These are phyloP conservation scores for Aspergillus wentii DNA, from an alignment of 495 filamentous ascomycete genomes.

Conservation along the genomic window DNA sequence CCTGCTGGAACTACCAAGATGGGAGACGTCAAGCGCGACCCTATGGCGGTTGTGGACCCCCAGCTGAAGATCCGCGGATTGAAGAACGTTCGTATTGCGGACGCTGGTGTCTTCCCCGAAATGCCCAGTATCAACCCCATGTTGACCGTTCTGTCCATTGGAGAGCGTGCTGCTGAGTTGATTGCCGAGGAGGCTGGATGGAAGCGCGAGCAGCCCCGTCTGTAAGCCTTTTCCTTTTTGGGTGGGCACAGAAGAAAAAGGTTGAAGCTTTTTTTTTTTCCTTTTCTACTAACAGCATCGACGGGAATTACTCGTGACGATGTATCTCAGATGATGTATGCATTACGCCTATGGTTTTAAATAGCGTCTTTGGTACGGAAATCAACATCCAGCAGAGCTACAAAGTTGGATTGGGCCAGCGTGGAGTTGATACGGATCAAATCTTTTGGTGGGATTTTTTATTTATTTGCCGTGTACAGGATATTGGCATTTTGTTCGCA, in stretches of 20 bases:
- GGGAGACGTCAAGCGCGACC: slow-evolving; percentile 61
- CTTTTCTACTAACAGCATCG: too few species aligned
- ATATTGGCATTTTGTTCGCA: too few species aligned
- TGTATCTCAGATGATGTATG: too few species aligned
- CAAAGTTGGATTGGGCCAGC: too few species aligned
- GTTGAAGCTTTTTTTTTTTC: too few species aligned
- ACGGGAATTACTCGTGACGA: too few species aligned
- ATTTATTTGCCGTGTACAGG: too few species aligned
- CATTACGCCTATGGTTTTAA: too few species aligned
- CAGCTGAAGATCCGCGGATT: slow-evolving; percentile 52
- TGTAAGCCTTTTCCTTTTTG: slow-evolving; percentile 24
- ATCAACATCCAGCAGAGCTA: background rate
- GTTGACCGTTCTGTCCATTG: slow-evolving; percentile 60
- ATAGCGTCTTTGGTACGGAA: too few species aligned
- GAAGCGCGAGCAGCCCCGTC: slow-evolving; percentile 47
- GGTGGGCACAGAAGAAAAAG: too few species aligned
- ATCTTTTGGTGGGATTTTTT: too few species aligned
- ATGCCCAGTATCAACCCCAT: slow-evolving; percentile 66
- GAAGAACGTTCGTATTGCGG: slow-evolving; percentile 57
- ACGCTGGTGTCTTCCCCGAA: slow-evolving; percentile 64
- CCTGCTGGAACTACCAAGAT: slow-evolving; percentile 85
- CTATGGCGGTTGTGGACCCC: slow-evolving; percentile 60
- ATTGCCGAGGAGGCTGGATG: slow-evolving; percentile 58
- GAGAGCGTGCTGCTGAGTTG: slow-evolving; percentile 60
- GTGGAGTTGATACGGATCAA: too few species aligned